Percentiles rank a stretch among this genome's conserved stretches.
Conservation (phyloP, 306 rosid genomes). For the Trifolium fragiferum region DNA sequence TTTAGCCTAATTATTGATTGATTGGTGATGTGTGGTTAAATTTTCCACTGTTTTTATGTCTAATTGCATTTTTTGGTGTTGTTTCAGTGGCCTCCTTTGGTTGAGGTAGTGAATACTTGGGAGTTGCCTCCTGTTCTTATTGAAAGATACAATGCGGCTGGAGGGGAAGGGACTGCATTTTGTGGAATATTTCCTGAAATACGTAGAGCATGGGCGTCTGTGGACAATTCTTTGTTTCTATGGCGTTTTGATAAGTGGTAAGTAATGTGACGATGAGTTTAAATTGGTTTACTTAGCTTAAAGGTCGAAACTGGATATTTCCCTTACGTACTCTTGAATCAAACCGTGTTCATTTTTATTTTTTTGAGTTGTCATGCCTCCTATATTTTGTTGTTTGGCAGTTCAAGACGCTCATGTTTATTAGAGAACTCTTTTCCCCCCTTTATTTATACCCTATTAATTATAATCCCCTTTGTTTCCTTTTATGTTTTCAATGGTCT, state of each 20-base stretch:
- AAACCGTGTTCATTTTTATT: neutral
- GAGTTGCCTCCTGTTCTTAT: slow-evolving; percentile 92
- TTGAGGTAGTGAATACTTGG: slow-evolving; percentile 84
- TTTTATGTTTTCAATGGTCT: slow-evolving; percentile 1
- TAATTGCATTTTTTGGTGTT: slow-evolving; percentile 36
- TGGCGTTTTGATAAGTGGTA: slow-evolving; percentile 99
- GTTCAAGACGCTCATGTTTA: slow-evolving; percentile 16
- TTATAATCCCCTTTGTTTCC: neutral
- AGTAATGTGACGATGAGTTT: slow-evolving; percentile 38
- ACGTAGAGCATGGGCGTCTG: slow-evolving; percentile 96
- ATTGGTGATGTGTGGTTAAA: neutral
- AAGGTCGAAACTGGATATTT: slow-evolving; percentile 4
- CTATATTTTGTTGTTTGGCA: neutral
- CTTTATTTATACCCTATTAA: neutral
- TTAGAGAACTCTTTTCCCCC: neutral
- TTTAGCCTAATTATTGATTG: neutral
- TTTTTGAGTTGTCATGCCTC: slow-evolving; percentile 1
- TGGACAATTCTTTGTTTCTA: slow-evolving; percentile 88
- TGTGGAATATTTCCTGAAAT: slow-evolving; percentile 97
- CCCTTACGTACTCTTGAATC: neutral
- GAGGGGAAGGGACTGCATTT: slow-evolving; percentile 96
- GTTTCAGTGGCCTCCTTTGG: slow-evolving; percentile 93
- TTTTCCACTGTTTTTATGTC: slow-evolving; percentile 7
- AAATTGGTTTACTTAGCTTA: slow-evolving; percentile 1
- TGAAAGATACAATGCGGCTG: slow-evolving; percentile 93